Evolutionary conservation across 495 filamentous ascomycete species (phyloP).

Genomic region (Clohesyomyces aquaticus): DNA sequence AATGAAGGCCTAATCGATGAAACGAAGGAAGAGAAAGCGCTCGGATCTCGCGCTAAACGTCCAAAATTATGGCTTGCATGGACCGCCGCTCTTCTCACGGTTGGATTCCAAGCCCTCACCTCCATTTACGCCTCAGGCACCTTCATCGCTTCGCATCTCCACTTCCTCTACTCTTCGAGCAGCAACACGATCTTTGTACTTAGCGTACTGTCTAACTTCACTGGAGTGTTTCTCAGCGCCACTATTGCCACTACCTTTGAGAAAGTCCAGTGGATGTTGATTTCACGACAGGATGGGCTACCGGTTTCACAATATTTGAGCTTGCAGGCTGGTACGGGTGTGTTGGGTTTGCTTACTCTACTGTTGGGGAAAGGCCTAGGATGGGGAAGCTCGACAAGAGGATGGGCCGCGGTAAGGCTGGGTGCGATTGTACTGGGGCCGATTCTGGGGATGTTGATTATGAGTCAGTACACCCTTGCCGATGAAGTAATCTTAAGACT

Average conservation of each 20-base stretch:
- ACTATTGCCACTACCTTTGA: constrained; percentile 10
- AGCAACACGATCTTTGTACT: constrained; percentile 13
- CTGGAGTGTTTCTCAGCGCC: constrained; percentile 2
- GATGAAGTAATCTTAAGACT: not conserved
- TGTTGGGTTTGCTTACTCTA: not conserved
- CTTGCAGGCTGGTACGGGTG: constrained; percentile 7
- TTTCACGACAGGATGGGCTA: constrained; percentile 3
- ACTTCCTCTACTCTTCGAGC: constrained; percentile 8
- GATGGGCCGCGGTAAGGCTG: not conserved
- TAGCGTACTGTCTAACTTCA: constrained; percentile 10
- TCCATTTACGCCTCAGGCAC: constrained; percentile 4
- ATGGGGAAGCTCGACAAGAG: not conserved
- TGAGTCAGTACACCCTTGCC: constrained; percentile 1
- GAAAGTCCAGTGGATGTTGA: constrained; percentile 6
- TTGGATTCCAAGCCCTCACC: constrained; percentile 1
- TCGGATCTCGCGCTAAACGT: not conserved
- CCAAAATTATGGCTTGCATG: constrained; percentile 10
- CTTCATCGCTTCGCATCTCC: constrained; percentile 2
- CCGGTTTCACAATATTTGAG: constrained; percentile 4
- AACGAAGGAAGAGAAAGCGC: not conserved
- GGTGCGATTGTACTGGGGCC: constrained; percentile 3
- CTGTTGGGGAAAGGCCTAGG: constrained; percentile 4
- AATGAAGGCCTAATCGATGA: not conserved
- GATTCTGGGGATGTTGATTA: constrained; percentile 10
- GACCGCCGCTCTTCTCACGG: constrained; percentile 1